A percentile compares a stretch with the other conserved stretches of the same genome.
Evolutionary conservation across 1,284 basidiomycete genomes (phyloP).

Genomic region (Fomitopsis schrenkii): DNA sequence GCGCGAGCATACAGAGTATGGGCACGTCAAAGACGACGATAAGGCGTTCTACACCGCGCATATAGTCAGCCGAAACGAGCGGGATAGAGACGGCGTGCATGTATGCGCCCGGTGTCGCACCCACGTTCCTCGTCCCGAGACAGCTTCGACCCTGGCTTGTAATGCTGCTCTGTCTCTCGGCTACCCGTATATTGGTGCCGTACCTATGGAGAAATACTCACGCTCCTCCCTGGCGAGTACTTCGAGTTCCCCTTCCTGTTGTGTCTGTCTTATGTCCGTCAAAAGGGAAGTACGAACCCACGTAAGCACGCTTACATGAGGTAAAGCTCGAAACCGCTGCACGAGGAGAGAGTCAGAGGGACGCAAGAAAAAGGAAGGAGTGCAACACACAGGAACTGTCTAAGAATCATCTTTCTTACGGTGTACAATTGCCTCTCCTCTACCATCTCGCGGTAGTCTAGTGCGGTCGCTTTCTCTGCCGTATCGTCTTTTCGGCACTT

Average conservation of each 20-base stretch:
- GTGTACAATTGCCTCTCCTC: constrained; percentile 57
- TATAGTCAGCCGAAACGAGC: neutral
- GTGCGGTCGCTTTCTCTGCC: constrained; percentile 16
- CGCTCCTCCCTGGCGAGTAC: constrained; percentile 31
- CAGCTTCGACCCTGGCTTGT: constrained; percentile 27
- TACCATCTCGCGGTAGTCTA: constrained; percentile 32
- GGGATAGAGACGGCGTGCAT: neutral
- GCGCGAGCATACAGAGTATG: constrained; percentile 39
- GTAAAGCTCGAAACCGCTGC: constrained; percentile 33
- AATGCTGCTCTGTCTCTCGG: constrained; percentile 21
- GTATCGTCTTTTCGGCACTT: too few relatives aligned
- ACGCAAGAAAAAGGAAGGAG: neutral
- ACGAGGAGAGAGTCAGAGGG: constrained; percentile 19
- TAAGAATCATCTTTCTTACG: constrained; percentile 47
- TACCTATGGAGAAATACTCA: constrained; percentile 9
- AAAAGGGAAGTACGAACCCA: neutral
- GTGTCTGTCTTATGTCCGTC: constrained; percentile 13
- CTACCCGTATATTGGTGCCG: neutral
- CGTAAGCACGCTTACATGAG: constrained; percentile 22
- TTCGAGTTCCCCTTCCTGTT: constrained; percentile 33
- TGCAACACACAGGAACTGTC: constrained; percentile 38
- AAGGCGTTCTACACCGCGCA: constrained; percentile 12
- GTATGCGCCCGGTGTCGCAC: neutral
- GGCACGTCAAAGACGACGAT: constrained; percentile 58
- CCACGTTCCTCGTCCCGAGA: constrained; percentile 29